Evolutionary conservation across 192 early-diverging fungal species (phyloP).

Genomic region (Mortierella claussenii): DNA sequence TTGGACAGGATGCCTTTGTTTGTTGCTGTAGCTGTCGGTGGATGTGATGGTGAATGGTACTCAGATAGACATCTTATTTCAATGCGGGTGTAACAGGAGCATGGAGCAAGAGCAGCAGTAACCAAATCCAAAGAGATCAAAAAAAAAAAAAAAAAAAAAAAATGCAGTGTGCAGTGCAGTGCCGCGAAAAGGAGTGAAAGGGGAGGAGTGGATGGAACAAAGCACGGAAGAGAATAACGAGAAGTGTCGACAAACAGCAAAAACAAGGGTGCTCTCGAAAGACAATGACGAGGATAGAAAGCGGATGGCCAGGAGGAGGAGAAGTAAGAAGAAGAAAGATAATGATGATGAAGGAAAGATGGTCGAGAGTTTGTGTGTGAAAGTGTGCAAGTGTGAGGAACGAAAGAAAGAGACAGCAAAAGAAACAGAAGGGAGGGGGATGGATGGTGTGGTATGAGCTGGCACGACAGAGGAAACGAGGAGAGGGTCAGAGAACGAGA

Average conservation of each 20-base stretch:
- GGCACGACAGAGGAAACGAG: no score
- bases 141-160: background rate
- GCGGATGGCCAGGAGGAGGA: background rate
- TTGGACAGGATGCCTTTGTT: no score
- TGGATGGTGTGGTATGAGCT: background rate
- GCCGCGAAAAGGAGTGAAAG: background rate
- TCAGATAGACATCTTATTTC: no score
- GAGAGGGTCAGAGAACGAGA: no score
- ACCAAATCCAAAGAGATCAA: background rate
- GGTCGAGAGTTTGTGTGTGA: background rate
- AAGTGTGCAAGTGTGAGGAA: background rate
- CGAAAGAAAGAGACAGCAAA: background rate
- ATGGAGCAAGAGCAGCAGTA: background rate
- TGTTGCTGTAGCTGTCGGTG: constrained; percentile 15
- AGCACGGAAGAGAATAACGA: background rate
- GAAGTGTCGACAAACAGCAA: background rate
- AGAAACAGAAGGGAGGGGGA: background rate
- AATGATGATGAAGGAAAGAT: background rate
- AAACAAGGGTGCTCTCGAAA: background rate
- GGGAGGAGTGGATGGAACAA: background rate
- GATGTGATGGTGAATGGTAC: background rate
- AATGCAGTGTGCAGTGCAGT: background rate
- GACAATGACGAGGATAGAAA: background rate
- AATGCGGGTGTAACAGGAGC: background rate
- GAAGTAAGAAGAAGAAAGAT: background rate